Evolutionary conservation across 108 stramenopile genomes (phyloP).

Genomic region (Pseudonitzschia multistriata): DNA sequence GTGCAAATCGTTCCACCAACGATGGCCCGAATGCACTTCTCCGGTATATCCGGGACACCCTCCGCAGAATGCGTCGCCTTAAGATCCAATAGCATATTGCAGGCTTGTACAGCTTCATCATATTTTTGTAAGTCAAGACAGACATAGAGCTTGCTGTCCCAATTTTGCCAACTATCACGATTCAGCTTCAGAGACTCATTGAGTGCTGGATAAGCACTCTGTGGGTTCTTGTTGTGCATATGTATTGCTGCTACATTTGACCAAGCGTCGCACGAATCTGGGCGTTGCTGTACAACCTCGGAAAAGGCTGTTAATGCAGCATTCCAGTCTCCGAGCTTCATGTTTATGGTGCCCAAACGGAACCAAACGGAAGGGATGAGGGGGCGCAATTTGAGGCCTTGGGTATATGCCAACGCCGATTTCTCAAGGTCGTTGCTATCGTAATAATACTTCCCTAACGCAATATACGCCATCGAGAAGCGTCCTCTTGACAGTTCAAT

Average conservation of each 20-base stretch:
- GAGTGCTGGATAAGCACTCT: slow-evolving; percentile 80
- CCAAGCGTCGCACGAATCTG: slow-evolving; percentile 93
- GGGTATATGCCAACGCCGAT: slow-evolving; percentile 57
- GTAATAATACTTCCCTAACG: slow-evolving; percentile 73
- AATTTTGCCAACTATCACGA: slow-evolving; percentile 83
- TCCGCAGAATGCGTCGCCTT: slow-evolving; percentile 45
- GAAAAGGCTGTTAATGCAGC: slow-evolving; percentile 86
- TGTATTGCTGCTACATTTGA: slow-evolving; percentile 92
- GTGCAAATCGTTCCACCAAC: slow-evolving; percentile 54
- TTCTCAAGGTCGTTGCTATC: slow-evolving; percentile 64
- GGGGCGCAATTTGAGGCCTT: slow-evolving; percentile 81
- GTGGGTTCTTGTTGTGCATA: slow-evolving; percentile 69
- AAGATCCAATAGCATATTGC: slow-evolving; percentile 62
- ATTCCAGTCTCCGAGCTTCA: slow-evolving; percentile 88
- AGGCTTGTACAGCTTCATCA: slow-evolving; percentile 86
- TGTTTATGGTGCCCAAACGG: slow-evolving; percentile 81
- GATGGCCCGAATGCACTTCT: slow-evolving; percentile 74
- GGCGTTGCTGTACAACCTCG: slow-evolving; percentile 91
- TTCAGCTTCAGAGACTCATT: slow-evolving; percentile 71
- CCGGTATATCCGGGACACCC: slow-evolving; percentile 64
- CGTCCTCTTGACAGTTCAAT: slow-evolving; percentile 82
- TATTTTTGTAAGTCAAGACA: slow-evolving; percentile 83
- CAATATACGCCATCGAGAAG: slow-evolving; percentile 82
- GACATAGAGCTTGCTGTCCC: slow-evolving; percentile 79
- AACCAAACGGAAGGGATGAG: slow-evolving; percentile 89